Evolutionary conservation across 805 yeast species (phyloP), one percentile per base, ranked within the genome.

Genomic region (Tetrapisispora pingtungensis): DNA sequence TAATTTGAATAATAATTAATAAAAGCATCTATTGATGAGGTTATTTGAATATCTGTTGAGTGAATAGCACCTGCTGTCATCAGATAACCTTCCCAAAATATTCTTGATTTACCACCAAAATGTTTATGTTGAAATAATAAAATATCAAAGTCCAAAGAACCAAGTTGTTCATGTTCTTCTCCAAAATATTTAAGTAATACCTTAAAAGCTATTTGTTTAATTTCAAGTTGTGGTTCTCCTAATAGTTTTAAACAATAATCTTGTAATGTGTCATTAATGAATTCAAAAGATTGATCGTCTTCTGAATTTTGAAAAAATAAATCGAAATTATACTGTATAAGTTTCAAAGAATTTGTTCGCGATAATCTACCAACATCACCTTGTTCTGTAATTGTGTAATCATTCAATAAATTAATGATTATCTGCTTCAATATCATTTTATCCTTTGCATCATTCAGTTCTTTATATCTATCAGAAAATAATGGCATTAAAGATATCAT

Each of bases 281-380:
- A 22, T 8, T 22, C n/a, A 14, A 28, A 12, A 12, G 31, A 28
- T 7, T 28, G 5, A 12, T 28, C 13, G n/a, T 14, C 4, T 10
- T 28, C 31, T n/a, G n/a, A n/a, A 12, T 12, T 28, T 12, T 28
- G n/a, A 28, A 41, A 38, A 33, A 52, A 50, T 4, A 45, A 27
- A 1, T 33, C 34, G 13, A 18, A 28, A 22, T 46, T 43, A 32
- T 39, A 44, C 12, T 18, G 36, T 20, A 37, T 36, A 33, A 62
- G 54, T 17, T 24, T 22, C 0, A 41, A 40, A 3, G 80, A 67
- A 0, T 80, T 71, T 1, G 57, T 49, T 39, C 97, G 66, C 1
- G 87, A 74, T 53, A 78, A 73, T 39, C 85, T 76, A 2, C 97
- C 97, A n/a, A 88, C 89, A 64, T 89, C 97, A 10, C 97, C 97